Percentiles rank a stretch among this genome's conserved stretches.
phyloP scores from a whole-genome alignment of 2,329 filamentous ascomycete species.

The Arthrobotrys megalospora region DNA sequence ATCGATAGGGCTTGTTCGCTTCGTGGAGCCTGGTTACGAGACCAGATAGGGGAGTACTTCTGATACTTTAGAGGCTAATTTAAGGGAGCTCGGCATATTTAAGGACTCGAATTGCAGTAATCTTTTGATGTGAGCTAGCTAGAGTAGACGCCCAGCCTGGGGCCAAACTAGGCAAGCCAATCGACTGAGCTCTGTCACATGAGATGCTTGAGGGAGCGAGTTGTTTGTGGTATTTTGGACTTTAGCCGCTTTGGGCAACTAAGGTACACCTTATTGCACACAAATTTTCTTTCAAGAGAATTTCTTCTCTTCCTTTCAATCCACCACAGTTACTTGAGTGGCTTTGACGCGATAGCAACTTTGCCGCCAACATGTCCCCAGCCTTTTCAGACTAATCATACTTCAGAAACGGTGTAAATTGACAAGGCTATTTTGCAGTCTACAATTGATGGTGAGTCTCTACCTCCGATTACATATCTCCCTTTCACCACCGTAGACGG shows the following conservation, averaged over 20 bases:
- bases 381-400: not conserved
- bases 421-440: not conserved
- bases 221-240: conserved; percentile 31
- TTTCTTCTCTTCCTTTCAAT: conserved; percentile 3
- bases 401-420: not conserved
- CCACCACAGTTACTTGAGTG: not conserved
- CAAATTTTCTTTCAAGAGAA: conserved; percentile 8
- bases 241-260: not conserved
- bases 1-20: too few relatives aligned
- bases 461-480: not conserved
- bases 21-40: too few relatives aligned
- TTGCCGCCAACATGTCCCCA: not conserved
- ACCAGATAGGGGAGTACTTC: too few relatives aligned
- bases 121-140: too few relatives aligned
- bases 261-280: not conserved
- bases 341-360: not conserved
- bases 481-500: conserved; percentile 6
- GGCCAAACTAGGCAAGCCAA: too few relatives aligned
- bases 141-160: too few relatives aligned
- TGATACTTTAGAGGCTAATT: too few relatives aligned
- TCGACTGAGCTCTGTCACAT: not conserved
- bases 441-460: conserved; percentile 1
- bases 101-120: too few relatives aligned
- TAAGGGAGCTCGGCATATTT: too few relatives aligned
- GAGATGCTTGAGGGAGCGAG: not conserved